phyloP scores from a whole-genome alignment of 148 eudicot genomes.

The Diospyros lotus region DNA sequence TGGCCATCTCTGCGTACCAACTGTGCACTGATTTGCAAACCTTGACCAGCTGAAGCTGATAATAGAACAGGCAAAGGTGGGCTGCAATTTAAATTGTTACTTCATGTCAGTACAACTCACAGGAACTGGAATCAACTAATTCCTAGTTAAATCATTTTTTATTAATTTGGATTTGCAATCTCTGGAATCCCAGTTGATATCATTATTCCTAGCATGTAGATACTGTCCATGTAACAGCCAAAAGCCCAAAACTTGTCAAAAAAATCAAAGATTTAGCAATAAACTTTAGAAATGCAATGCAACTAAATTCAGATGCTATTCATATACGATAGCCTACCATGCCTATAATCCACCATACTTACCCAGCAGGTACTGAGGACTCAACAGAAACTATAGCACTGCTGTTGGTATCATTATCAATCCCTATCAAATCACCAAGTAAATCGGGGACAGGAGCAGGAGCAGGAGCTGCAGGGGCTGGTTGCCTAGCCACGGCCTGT shows the following conservation, averaged over 20 bases:
- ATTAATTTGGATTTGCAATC: background rate
- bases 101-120: constrained; percentile 7
- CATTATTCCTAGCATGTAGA: background rate
- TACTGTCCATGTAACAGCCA: background rate
- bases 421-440: constrained; percentile 82
- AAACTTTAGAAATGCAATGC: background rate
- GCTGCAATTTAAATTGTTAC: constrained; percentile 46
- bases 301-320: background rate
- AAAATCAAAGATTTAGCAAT: background rate
- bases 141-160: background rate
- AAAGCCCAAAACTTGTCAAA: background rate
- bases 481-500: constrained; percentile 49
- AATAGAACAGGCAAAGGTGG: constrained; percentile 80
- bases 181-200: background rate
- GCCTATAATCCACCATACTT: constrained; percentile 20
- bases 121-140: background rate
- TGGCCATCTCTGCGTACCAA: constrained; percentile 85
- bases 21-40: constrained; percentile 89
- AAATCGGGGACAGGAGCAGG: constrained; percentile 82
- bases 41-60: constrained; percentile 81
- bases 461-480: constrained; percentile 35
- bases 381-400: constrained; percentile 61
- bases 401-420: constrained; percentile 41
- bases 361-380: constrained; percentile 63
- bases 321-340: background rate